Evolutionary conservation across 139 green algal species (phyloP).

Genomic region (Desmodesmus armatus): DNA sequence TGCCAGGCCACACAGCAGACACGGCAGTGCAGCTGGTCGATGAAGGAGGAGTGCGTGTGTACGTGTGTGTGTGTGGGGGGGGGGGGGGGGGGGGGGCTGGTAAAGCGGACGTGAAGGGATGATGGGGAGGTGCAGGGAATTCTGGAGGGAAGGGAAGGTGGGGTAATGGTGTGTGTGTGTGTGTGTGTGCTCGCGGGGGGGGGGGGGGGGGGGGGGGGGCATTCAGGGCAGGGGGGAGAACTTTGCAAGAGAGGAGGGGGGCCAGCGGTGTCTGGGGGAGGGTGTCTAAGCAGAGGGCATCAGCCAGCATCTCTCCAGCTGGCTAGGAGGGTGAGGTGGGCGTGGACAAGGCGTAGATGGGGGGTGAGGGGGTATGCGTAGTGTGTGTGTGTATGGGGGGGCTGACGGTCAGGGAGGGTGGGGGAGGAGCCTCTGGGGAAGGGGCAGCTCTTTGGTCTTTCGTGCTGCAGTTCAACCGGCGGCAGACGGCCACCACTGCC

Average conservation of each 20-base stretch:
- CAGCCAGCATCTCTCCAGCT: too few species aligned
- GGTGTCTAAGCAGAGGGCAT: too few species aligned
- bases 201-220: too few species aligned
- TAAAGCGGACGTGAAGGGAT: not conserved
- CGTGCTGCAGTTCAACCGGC: not conserved
- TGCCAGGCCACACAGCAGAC: constrained; percentile 41
- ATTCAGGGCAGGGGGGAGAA: not conserved
- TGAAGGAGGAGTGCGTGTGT: too few species aligned
- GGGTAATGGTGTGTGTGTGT: not conserved
- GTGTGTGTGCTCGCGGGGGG: not conserved
- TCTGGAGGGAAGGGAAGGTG: not conserved
- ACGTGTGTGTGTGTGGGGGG: too few species aligned
- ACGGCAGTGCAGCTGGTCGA: constrained; percentile 21
- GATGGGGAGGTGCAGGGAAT: not conserved
- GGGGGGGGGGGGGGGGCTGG: constrained; percentile 3
- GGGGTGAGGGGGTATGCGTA: too few species aligned
- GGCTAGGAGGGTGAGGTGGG: too few species aligned
- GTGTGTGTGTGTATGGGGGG: not conserved
- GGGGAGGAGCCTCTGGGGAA: not conserved
- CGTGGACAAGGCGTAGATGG: too few species aligned
- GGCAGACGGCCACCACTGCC: too few species aligned
- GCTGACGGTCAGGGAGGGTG: not conserved
- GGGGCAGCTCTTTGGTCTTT: not conserved
- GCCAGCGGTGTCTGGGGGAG: too few species aligned
- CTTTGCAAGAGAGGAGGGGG: too few species aligned